Conservation (phyloP, 495 filamentous ascomycete genomes). For the Stereocaulon alpinum region DNA sequence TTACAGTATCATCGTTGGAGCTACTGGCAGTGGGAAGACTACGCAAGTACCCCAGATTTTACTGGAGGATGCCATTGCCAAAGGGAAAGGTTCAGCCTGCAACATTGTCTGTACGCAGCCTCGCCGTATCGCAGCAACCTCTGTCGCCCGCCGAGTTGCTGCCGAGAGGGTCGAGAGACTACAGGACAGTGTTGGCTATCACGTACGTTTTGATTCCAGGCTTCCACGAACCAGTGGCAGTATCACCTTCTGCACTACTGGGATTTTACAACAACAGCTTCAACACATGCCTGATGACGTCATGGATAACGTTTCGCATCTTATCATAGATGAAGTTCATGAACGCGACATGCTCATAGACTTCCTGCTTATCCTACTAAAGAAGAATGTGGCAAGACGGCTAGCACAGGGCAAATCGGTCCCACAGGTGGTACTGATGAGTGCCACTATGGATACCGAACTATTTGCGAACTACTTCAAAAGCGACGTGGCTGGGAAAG, state of each 20-base stretch:
- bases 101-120: slow-evolving; percentile 52
- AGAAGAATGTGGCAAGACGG: slow-evolving; percentile 34
- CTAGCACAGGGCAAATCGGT: slow-evolving; percentile 25
- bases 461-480: slow-evolving; percentile 47
- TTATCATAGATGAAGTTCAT: slow-evolving; percentile 54
- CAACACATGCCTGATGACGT: slow-evolving; percentile 32
- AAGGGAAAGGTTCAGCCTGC: slow-evolving; percentile 32
- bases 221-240: slow-evolving; percentile 32
- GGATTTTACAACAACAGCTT: slow-evolving; percentile 42
- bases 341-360: slow-evolving; percentile 47
- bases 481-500: slow-evolving; percentile 24
- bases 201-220: slow-evolving; percentile 41
- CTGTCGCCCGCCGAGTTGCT: slow-evolving; percentile 45
- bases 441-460: slow-evolving; percentile 47
- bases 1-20: slow-evolving; percentile 45
- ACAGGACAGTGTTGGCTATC: slow-evolving; percentile 42
- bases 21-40: slow-evolving; percentile 51
- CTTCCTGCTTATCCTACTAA: slow-evolving; percentile 45
- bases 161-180: slow-evolving; percentile 41
- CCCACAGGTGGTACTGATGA: slow-evolving; percentile 50
- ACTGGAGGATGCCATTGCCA: slow-evolving; percentile 40
- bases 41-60: slow-evolving; percentile 54
- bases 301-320: slow-evolving; percentile 38
- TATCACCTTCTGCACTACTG: slow-evolving; percentile 50
- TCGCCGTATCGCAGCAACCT: slow-evolving; percentile 45